Base-by-base conservation (phyloP, 306 rosid genomes). In the Ziziphus jujuba region DNA sequence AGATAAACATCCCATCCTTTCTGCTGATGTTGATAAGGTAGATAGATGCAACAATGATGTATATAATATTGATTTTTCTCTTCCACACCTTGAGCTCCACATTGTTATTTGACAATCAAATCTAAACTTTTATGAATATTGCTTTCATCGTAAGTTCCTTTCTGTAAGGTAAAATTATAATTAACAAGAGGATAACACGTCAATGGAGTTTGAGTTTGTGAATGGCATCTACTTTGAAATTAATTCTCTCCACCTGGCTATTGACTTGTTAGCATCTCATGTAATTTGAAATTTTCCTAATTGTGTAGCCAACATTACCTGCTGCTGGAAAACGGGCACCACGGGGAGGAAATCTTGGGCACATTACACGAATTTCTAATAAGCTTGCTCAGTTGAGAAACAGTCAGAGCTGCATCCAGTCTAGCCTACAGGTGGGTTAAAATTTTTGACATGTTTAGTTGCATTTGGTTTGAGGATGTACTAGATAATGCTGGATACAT, bases 321-420 rank as follows among this genome's bases (percentile, higher is more conserved):
- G 84, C 96, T 50, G 36, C 72, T 63, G 95, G 95, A 22, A 88
- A 82, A 73, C 80, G 11, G 65, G 82, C 88, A 11, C 92, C 95
- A 53, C 91, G 92, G 70, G 85, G 71, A 6, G 97, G 99, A 72
- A 88, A 95, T 81, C 72, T 91, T 62, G 99, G 99, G 28, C 97
- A 95, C 75, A 85, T 89, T 43, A 88, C 96, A 25, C 83, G 88
- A 52, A 74, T 88, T 71, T 81, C 85, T 71, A 95, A 88, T 80
- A 91, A 88, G 82, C 85, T 95, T 75, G 56, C 88, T 79, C 89
- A 91, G 58, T 64, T 91, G 77, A 89, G 82, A 66, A 84, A 80
- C 74, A 75, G 72, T 74, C 95, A 79, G 74, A 84, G 87, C 75
- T 58, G 38, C 50, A 73, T 95, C 74, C 83, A 80, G 68, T 75